Evolutionary conservation across 768 basidiomycete species (phyloP).

Genomic region (Hygrocybe coccinea): DNA sequence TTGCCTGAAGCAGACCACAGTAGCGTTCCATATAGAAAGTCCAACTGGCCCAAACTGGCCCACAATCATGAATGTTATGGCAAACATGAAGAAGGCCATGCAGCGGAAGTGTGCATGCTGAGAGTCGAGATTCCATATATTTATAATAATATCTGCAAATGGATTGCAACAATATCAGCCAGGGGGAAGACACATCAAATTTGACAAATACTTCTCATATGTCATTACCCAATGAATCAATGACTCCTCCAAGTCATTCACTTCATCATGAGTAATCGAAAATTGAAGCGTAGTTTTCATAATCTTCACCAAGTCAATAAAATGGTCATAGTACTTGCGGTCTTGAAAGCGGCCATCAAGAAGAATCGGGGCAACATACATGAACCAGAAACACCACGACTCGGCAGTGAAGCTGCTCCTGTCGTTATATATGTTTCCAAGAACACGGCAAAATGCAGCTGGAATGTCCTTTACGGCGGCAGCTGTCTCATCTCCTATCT

Average conservation of each 20-base stretch:
- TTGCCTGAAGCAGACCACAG: conserved; percentile 26
- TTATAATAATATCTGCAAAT: conserved; percentile 30
- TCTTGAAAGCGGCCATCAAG: conserved; percentile 28
- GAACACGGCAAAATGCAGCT: conserved; percentile 23
- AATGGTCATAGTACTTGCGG: conserved; percentile 35
- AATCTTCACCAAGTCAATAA: conserved; percentile 31
- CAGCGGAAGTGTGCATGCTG: conserved; percentile 28
- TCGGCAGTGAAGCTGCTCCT: conserved; percentile 32
- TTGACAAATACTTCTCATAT: conserved; percentile 34
- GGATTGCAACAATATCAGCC: too few species aligned
- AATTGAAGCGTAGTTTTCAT: conserved; percentile 34
- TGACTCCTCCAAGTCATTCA: conserved; percentile 22
- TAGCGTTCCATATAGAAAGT: conserved; percentile 34
- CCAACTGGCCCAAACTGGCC: conserved; percentile 34
- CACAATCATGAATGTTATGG: conserved; percentile 26
- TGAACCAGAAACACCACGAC: conserved; percentile 35
- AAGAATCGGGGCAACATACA: conserved; percentile 35
- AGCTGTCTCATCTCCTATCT: conserved; percentile 32
- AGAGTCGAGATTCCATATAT: conserved; percentile 21
- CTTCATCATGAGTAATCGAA: conserved; percentile 20
- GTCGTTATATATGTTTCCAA: conserved; percentile 26
- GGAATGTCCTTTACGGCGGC: conserved; percentile 28
- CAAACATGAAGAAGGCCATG: conserved; percentile 33
- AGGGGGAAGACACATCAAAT: too few species aligned
- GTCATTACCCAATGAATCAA: conserved; percentile 34